These are phyloP conservation scores for Cystobasidiaceae sp. DNA, from an alignment of 1,284 basidiomycete species.

Conservation along the genomic window DNA sequence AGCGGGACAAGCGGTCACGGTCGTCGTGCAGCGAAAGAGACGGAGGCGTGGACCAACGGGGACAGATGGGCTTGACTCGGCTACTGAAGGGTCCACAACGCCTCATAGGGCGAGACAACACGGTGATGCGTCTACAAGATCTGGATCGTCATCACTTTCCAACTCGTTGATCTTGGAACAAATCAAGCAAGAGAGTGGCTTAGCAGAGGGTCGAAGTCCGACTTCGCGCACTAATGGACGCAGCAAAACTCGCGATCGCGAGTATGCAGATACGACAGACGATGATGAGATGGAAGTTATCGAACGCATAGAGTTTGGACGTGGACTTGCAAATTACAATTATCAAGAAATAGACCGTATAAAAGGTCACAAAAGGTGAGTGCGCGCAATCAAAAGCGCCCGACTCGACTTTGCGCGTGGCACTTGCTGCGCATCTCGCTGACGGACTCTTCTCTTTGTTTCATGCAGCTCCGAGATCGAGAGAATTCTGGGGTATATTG, in stretches of 20 bases:
- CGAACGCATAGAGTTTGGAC: constrained; percentile 82
- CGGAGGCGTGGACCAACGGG: constrained; percentile 37
- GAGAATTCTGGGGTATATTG: constrained; percentile 80
- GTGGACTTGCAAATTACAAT: constrained; percentile 93
- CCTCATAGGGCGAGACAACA: neutral
- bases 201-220: neutral
- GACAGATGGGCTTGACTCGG: constrained; percentile 39
- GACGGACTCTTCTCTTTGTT: neutral
- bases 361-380: constrained; percentile 82
- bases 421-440: neutral
- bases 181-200: neutral
- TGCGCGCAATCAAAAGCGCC: constrained; percentile 28
- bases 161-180: constrained; percentile 15
- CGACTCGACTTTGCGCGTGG: constrained; percentile 8
- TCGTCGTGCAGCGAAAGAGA: constrained; percentile 58
- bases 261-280: constrained; percentile 4
- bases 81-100: neutral
- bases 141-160: neutral
- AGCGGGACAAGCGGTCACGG: constrained; percentile 83
- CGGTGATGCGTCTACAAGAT: neutral
- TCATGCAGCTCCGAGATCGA: constrained; percentile 72
- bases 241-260: neutral
- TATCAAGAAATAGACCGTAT: constrained; percentile 83
- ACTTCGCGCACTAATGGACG: neutral
- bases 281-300: constrained; percentile 53